These are phyloP conservation scores for Serendipita sp. DNA, from an alignment of 768 basidiomycete species.

Conservation along the genomic window DNA sequence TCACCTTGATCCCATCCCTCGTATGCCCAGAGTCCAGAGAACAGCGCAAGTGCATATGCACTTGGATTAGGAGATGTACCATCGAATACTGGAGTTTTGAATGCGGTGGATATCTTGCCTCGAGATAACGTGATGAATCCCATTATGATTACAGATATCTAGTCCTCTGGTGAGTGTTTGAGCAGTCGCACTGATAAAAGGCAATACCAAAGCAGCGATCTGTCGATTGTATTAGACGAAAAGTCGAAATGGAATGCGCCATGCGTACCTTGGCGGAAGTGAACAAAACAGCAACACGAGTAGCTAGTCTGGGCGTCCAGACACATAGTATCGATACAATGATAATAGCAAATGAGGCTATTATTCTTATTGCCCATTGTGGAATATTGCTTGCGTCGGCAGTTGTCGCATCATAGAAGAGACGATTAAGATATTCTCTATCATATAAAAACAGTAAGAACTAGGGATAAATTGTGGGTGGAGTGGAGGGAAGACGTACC, in stretches of 20 bases:
- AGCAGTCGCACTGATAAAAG: not conserved
- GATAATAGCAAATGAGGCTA: conserved; percentile 56
- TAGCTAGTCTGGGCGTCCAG: conserved; percentile 58
- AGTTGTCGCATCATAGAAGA: conserved; percentile 64
- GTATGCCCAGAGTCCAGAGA: conserved; percentile 90
- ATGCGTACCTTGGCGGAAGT: conserved; percentile 62
- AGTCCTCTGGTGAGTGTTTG: conserved; percentile 5
- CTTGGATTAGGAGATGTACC: conserved; percentile 66
- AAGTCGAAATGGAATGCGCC: not conserved
- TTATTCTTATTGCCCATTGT: conserved; percentile 81
- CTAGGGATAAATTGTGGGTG: not conserved
- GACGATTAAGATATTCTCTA: conserved; percentile 75
- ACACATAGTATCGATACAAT: conserved; percentile 66
- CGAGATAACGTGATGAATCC: conserved; percentile 63
- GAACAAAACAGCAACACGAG: conserved; percentile 58
- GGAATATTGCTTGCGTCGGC: conserved; percentile 64
- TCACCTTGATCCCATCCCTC: conserved; percentile 74
- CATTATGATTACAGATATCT: conserved; percentile 47
- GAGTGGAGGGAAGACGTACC: conserved; percentile 16
- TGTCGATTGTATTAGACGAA: conserved; percentile 16
- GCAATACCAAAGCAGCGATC: conserved; percentile 50
- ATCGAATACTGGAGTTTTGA: conserved; percentile 51
- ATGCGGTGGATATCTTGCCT: conserved; percentile 52
- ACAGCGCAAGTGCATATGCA: conserved; percentile 81
- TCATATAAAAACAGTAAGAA: not conserved